phyloP scores from a whole-genome alignment of 148 eudicot species.

The Arbutus unedo region DNA sequence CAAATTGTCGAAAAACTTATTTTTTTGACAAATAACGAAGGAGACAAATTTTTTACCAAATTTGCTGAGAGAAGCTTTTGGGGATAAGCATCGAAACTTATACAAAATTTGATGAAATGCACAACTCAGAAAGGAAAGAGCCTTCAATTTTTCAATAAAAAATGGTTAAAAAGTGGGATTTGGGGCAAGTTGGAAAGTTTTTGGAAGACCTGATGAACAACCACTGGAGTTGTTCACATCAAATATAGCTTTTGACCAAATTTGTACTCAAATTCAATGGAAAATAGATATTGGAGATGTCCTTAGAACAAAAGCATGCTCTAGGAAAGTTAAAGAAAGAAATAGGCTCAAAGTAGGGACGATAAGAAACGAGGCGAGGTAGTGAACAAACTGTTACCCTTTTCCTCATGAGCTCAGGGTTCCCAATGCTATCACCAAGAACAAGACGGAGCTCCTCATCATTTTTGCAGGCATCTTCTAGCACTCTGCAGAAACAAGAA shows the following conservation, averaged over 20 bases:
- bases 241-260: neutral
- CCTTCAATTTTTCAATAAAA: neutral
- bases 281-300: neutral
- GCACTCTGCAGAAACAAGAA: conserved; percentile 51
- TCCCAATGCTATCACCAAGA: conserved; percentile 93
- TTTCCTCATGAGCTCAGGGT: conserved; percentile 88
- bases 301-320: neutral
- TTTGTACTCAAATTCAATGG: neutral
- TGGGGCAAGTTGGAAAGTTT: neutral
- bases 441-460: conserved; percentile 82
- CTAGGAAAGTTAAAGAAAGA: neutral
- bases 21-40: neutral
- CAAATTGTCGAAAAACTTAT: neutral
- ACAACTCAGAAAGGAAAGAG: neutral
- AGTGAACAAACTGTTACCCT: conserved; percentile 38
- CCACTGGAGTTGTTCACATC: neutral
- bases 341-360: neutral
- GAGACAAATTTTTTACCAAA: neutral
- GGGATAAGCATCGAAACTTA: neutral
- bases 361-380: neutral
- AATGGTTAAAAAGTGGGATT: neutral
- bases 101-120: neutral
- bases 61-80: neutral
- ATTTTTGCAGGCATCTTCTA: conserved; percentile 88
- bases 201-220: neutral